These are phyloP conservation scores for Ampelomyces quisqualis DNA, from an alignment of 2,329 filamentous ascomycete species.

Conservation along the genomic window DNA sequence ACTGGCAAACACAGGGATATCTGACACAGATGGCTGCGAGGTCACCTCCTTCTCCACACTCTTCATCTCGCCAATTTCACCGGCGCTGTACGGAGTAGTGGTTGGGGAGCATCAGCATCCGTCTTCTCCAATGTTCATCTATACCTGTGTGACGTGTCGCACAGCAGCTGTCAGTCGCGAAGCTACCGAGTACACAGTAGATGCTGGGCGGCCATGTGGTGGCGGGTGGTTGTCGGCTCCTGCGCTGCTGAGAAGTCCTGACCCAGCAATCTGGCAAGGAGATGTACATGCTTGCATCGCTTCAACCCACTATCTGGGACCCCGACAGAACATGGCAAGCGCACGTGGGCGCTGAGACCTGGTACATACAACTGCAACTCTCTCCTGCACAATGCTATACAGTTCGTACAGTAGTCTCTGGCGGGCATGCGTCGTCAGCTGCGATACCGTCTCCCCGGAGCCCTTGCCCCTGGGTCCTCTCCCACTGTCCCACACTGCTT, in stretches of 20 bases:
- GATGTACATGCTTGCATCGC: constrained; percentile 34
- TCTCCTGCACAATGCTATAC: no score
- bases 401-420: constrained; percentile 4
- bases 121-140: no score
- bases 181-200: constrained; percentile 16
- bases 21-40: constrained; percentile 37
- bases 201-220: constrained; percentile 9
- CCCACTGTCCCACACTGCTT: constrained; percentile 8
- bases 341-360: constrained; percentile 31
- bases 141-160: no score
- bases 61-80: constrained; percentile 46
- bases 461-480: constrained; percentile 9
- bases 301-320: constrained; percentile 26
- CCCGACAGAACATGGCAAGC: constrained; percentile 18
- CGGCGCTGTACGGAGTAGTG: no score
- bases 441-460: constrained; percentile 8
- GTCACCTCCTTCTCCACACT: constrained; percentile 41
- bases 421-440: constrained; percentile 5
- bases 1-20: constrained; percentile 25
- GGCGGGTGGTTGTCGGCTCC: constrained; percentile 21
- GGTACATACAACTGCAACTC: no score
- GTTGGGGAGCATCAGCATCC: no score
- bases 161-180: constrained; percentile 25
- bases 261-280: constrained; percentile 32
- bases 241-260: constrained; percentile 23